A percentile compares a stretch with the other conserved stretches of the same genome.
Conservation (phyloP, 1,284 basidiomycete species). For the Ustilago trichophora region DNA sequence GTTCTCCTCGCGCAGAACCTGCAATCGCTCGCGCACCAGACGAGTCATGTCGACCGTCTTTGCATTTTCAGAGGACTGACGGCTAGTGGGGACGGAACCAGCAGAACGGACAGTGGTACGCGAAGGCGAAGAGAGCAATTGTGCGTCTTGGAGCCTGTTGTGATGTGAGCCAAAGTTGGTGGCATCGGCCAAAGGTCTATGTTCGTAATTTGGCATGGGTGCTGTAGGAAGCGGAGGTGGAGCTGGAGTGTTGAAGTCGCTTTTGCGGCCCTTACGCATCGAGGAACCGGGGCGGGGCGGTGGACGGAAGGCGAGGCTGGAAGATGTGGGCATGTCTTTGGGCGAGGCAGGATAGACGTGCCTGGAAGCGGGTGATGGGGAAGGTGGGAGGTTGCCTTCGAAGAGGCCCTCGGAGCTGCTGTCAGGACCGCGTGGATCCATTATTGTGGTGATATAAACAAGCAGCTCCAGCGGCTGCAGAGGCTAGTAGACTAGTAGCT, state of each 20-base stretch:
- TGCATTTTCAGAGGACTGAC: conserved; percentile 19
- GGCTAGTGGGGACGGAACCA: conserved; percentile 2
- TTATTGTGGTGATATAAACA: conserved; percentile 3
- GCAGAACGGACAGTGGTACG: conserved; percentile 3
- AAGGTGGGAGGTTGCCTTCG: conserved; percentile 41
- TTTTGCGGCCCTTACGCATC: conserved; percentile 45
- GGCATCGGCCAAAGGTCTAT: conserved; percentile 20
- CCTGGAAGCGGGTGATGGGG: conserved; percentile 40
- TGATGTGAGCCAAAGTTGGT: conserved; percentile 35
- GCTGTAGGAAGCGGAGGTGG: conserved; percentile 40
- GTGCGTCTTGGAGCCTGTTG: conserved; percentile 13
- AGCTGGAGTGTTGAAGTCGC: conserved; percentile 47
- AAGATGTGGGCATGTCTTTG: conserved; percentile 33
- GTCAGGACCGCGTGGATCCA: conserved; percentile 37
- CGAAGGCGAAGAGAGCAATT: conserved; percentile 20
- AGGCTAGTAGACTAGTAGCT: no score
- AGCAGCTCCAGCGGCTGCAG: conserved; percentile 19
- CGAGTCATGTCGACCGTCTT: conserved; percentile 37
- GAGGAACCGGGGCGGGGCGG: conserved; percentile 51
- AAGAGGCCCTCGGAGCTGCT: conserved; percentile 48
- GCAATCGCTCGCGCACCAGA: conserved; percentile 38
- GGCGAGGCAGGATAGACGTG: conserved; percentile 32
- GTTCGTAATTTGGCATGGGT: conserved; percentile 23
- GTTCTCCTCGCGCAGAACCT: conserved; percentile 44
- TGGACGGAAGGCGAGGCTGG: conserved; percentile 43